A percentile compares a stretch with the other conserved stretches of the same genome.
Conservation (phyloP, 305 asterid species). For the Fraxinus sp. region DNA sequence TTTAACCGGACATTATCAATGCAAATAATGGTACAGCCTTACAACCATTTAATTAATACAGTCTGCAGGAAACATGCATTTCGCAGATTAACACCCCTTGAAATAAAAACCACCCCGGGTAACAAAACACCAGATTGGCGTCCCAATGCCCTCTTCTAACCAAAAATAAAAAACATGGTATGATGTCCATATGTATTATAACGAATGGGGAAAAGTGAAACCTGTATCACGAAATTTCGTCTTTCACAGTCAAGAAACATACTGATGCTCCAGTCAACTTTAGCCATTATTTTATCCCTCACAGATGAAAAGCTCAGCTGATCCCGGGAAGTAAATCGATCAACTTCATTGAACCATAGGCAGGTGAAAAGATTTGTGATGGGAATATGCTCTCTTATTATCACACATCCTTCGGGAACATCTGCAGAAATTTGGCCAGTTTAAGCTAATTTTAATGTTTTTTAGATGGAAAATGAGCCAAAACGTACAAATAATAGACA, state of each 20-base stretch:
- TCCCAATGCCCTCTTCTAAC: not conserved
- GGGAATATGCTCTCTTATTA: slow-evolving; percentile 83
- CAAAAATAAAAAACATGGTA: not conserved
- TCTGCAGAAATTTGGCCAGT: slow-evolving; percentile 50
- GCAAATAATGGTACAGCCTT: not conserved
- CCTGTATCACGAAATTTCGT: slow-evolving; percentile 93
- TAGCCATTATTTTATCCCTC: slow-evolving; percentile 72
- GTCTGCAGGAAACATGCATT: not conserved
- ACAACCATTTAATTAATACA: not conserved
- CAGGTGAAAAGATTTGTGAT: slow-evolving; percentile 92
- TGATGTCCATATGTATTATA: not conserved
- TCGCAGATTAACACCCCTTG: not conserved
- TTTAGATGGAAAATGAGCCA: slow-evolving; percentile 12
- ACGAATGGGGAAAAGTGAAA: slow-evolving; percentile 23
- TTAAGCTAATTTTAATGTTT: slow-evolving; percentile 16
- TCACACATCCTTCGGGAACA: slow-evolving; percentile 98
- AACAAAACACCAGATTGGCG: not conserved
- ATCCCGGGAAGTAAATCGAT: slow-evolving; percentile 91
- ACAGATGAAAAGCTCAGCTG: slow-evolving; percentile 96
- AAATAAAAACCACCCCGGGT: not conserved
- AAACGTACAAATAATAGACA: slow-evolving; percentile 23
- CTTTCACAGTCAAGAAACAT: slow-evolving; percentile 98
- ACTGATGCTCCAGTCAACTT: slow-evolving; percentile 67
- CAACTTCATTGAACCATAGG: slow-evolving; percentile 98
- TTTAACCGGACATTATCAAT: too few species aligned